A percentile compares a stretch with the other conserved stretches of the same genome.
Conservation (phyloP, 2,329 filamentous ascomycete species). For the Aureobasidium sp. region DNA sequence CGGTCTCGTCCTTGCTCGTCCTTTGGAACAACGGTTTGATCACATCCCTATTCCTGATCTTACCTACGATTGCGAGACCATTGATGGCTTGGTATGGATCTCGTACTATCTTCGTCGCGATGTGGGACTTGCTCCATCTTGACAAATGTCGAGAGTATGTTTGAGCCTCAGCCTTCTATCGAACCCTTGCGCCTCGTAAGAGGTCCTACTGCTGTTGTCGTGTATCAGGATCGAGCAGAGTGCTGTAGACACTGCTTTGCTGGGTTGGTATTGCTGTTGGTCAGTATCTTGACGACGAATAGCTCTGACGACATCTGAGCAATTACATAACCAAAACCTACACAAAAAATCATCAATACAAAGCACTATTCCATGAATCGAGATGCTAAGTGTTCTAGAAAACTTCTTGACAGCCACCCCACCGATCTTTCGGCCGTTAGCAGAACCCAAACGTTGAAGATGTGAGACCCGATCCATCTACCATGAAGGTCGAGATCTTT, state of each 20-base stretch:
- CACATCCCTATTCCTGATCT: background rate
- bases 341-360: background rate
- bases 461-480: slow-evolving; percentile 8
- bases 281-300: background rate
- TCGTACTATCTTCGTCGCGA: background rate
- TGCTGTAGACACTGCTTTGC: no score
- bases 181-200: background rate
- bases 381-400: background rate
- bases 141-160: background rate
- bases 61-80: background rate
- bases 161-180: background rate
- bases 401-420: background rate
- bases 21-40: background rate
- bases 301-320: background rate
- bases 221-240: no score
- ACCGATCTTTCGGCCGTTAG: slow-evolving; percentile 4
- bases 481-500: background rate
- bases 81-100: background rate
- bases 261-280: background rate
- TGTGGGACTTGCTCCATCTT: background rate
- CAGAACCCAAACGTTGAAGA: background rate
- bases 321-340: background rate
- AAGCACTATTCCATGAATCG: background rate
- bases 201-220: background rate
- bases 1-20: background rate